Evolutionary conservation across 306 rosid genomes (phyloP).

Genomic region (Casuarina glauca): DNA sequence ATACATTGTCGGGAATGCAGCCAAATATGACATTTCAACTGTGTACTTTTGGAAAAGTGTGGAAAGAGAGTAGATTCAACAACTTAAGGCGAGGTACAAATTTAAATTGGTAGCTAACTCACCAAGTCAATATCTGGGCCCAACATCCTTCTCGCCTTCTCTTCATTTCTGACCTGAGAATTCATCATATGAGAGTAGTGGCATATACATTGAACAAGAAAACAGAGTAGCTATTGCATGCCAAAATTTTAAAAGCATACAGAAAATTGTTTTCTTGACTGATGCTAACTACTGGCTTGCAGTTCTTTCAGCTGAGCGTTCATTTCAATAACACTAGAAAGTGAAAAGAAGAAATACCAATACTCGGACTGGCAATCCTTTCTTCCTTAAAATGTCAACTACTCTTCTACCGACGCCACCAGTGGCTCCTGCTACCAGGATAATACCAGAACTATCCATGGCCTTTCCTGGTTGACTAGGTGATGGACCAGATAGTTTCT

Average conservation of each 20-base stretch:
- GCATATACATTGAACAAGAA: not conserved
- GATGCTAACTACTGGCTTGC: not conserved
- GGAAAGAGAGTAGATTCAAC: not conserved
- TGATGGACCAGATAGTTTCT: slow-evolving; percentile 61
- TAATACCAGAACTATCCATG: slow-evolving; percentile 74
- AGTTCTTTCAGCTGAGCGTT: not conserved
- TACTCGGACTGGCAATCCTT: slow-evolving; percentile 77
- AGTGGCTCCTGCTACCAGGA: slow-evolving; percentile 92
- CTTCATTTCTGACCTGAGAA: slow-evolving; percentile 83
- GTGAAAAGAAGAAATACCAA: slow-evolving; percentile 56
- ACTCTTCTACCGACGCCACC: slow-evolving; percentile 98
- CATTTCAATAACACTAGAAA: slow-evolving; percentile 1
- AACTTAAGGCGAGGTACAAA: not conserved
- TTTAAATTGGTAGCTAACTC: slow-evolving; percentile 33
- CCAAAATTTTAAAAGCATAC: not conserved
- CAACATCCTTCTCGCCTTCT: slow-evolving; percentile 83
- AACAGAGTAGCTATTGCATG: not conserved
- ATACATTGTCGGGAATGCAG: not conserved
- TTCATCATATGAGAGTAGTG: slow-evolving; percentile 19
- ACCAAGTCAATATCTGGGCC: slow-evolving; percentile 91
- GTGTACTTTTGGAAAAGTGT: not conserved
- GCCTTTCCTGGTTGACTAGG: slow-evolving; percentile 47
- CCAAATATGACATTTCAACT: not conserved
- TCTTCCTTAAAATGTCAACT: slow-evolving; percentile 65
- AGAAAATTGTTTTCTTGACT: not conserved